Conservation (phyloP, 1,284 basidiomycete species). For the Gymnopus androsaceus region DNA sequence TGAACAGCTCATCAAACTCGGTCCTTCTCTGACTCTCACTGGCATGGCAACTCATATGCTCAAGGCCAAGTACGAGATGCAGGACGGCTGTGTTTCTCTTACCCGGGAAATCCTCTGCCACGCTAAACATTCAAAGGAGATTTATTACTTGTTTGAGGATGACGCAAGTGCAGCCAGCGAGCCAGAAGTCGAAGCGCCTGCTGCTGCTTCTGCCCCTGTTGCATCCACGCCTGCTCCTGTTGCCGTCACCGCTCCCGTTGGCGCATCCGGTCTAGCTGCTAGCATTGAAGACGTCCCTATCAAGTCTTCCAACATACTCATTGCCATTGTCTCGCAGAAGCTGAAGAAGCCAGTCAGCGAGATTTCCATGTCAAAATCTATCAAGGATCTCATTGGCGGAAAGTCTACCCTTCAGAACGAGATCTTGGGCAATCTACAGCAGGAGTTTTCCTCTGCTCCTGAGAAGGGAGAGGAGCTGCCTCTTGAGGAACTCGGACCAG, state of each 20-base stretch:
- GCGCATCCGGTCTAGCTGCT: conserved; percentile 69
- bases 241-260: conserved; percentile 47
- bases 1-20: conserved; percentile 93
- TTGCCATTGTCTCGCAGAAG: conserved; percentile 93
- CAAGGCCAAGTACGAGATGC: conserved; percentile 93
- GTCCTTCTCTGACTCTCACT: conserved; percentile 93
- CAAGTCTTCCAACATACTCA: conserved; percentile 89
- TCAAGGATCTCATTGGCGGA: conserved; percentile 97
- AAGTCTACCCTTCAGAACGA: conserved; percentile 99
- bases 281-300: conserved; percentile 88
- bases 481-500: conserved; percentile 91
- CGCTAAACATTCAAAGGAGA: conserved; percentile 94
- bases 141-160: conserved; percentile 98
- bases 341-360: conserved; percentile 94
- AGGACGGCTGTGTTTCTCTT: conserved; percentile 84
- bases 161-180: conserved; percentile 53
- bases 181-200: conserved; percentile 45
- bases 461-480: conserved; percentile 98
- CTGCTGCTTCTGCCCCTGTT: conserved; percentile 44
- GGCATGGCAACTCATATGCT: conserved; percentile 95
- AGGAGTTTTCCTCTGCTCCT: conserved; percentile 87
- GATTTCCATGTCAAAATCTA: conserved; percentile 90
- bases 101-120: conserved; percentile 88
- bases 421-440: conserved; percentile 90
- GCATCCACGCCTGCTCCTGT: conserved; percentile 47